Evolutionary conservation across 2,329 filamentous ascomycete genomes (phyloP), one percentile per base, ranked within the genome.

Genomic region (Nigrospora oryzae): DNA sequence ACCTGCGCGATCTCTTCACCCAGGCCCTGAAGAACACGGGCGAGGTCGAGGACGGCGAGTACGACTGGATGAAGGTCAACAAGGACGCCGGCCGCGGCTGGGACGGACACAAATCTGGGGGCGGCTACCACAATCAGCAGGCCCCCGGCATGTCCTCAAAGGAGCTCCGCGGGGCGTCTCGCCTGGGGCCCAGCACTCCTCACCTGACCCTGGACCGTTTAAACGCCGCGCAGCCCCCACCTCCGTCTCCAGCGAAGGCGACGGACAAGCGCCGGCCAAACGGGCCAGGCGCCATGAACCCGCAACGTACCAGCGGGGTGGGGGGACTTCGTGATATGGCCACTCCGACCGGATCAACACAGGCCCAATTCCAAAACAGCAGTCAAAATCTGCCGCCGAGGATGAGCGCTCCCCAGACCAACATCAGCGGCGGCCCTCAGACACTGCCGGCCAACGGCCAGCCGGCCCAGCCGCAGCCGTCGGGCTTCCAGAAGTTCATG

Each of bases 21-120:
- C 88, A 95, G 67, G 89, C 91, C 16, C 77, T 97, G 52, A 95
- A 96, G 78, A 91, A 89, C 63, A 86, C 86, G 2, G 90, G 90
- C 45, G 90, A 95, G 58, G 84, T 96, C 10, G 93, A 97, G 64
- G 93, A 98, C 66, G 93, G 93, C 60, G 91, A 97, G 65, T 98
- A 97, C 66, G 93, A 98, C 71, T 98, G 93, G 93, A 95, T 97
- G 89, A 96, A 95, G 77, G 76, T 95, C 56, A 93, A 89, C 73
- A 82, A 81, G 65, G 75, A 78, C 60, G 72, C 76, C 58, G 88
- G 89, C 69, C 93, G 95, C 69, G 89, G 89, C 51, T 95, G 88
- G 88, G 89, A 95, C 68, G 81, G 79, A 48, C 84, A 86, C 57
- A 84, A 86, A 65, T 68, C 68, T 53, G 67, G 68, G 52, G 75